Base-by-base conservation (phyloP, 441 rosid species). In the Pelargonium cotyledonis region DNA sequence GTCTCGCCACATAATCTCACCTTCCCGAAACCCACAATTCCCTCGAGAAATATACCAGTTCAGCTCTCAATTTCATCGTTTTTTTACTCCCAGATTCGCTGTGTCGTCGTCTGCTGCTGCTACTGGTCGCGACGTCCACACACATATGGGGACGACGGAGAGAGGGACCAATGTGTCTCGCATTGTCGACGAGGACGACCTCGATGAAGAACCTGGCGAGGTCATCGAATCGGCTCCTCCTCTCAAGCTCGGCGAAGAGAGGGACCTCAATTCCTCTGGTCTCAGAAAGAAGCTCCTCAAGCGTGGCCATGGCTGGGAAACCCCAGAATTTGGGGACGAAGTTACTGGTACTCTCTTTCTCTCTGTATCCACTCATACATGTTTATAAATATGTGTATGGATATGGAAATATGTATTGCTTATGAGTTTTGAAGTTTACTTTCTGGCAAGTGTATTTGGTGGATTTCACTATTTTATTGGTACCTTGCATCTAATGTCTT, bases 171-270 rank as follows among this genome's bases (percentile, higher is more conserved):
- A 43, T 7, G 21, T 65, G 23, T 40, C 67, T 10, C 43, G 16
- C 21, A 44, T 65, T 49, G 57, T 16, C 12, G 71, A 58, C 12
- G 83, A 74, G 5, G 81, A 80, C 2, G 85, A 77, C 68, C 70
- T 84, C 61, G 89, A 82, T 9, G 95, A 89, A 71, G 91, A 86
- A 70, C 85, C 86, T 0, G 86, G 87, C 40, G 89, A 85, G 75
- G 92, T 72, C 69, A 79, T 88, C 71, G 85, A 87, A 71, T 87
- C 90, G 31, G 85, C 86, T 67, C 89, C 86, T 2, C 85, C 91
- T 65, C 86, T 76, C 31, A 72, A 82, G 65, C 82, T 87, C 12
- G 88, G 86, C 6, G 84, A 89, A 63, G 89, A 87, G 81, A 83
- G 92, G 65, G 76, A 68, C 67, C 70, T 81, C 21, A 66, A 63